phyloP scores from a whole-genome alignment of 352 stramenopile genomes.

The Phytophthora niederhauseri region DNA sequence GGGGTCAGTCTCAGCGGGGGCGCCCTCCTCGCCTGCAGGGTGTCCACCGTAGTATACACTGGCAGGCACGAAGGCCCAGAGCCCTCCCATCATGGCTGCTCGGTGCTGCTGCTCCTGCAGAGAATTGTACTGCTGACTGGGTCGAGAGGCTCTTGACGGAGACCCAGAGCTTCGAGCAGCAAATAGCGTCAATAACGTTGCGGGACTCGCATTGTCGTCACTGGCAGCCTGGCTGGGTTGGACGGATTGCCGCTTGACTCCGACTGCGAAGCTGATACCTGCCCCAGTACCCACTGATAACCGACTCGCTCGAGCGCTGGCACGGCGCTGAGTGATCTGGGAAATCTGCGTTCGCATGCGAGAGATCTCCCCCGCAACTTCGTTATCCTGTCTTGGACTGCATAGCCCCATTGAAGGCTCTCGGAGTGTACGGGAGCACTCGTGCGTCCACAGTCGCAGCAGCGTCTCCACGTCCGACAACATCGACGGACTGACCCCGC shows the following conservation, averaged over 20 bases:
- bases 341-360: slow-evolving; percentile 24
- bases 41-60: slow-evolving; percentile 26
- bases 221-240: not conserved
- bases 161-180: slow-evolving; percentile 19
- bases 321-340: slow-evolving; percentile 28
- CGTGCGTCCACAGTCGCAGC: slow-evolving; percentile 57
- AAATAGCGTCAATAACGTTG: slow-evolving; percentile 24
- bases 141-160: not conserved
- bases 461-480: slow-evolving; percentile 52
- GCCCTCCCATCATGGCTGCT: slow-evolving; percentile 16
- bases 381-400: slow-evolving; percentile 13
- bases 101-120: slow-evolving; percentile 21
- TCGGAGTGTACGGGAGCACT: slow-evolving; percentile 44
- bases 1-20: not conserved
- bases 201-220: slow-evolving; percentile 14
- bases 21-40: not conserved
- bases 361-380: slow-evolving; percentile 22
- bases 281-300: slow-evolving; percentile 15
- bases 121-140: slow-evolving; percentile 16
- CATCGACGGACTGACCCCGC: slow-evolving; percentile 37
- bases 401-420: slow-evolving; percentile 27
- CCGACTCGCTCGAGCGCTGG: slow-evolving; percentile 34
- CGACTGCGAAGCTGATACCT: slow-evolving; percentile 9
- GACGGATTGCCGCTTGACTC: slow-evolving; percentile 14
- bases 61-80: slow-evolving; percentile 30